Conservation (phyloP, 495 filamentous ascomycete genomes). For the Neurospora sp. region DNA sequence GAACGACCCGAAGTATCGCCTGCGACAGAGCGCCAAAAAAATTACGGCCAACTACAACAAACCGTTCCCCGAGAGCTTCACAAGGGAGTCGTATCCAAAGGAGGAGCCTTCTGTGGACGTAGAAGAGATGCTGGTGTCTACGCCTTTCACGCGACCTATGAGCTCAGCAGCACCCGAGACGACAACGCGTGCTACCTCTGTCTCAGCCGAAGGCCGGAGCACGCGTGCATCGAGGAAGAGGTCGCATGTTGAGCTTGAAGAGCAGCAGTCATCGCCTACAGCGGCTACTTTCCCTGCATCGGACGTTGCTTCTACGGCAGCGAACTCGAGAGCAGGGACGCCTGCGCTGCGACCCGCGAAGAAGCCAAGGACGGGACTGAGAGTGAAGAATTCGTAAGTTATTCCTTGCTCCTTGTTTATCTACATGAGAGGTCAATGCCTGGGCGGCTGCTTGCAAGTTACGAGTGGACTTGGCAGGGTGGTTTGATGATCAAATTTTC, state of each 20-base stretch:
- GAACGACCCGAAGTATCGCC: constrained; percentile 15
- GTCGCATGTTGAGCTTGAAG: constrained; percentile 36
- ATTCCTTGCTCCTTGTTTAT: not conserved
- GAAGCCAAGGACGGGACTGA: constrained; percentile 45
- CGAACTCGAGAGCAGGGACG: constrained; percentile 46
- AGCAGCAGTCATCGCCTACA: constrained; percentile 32
- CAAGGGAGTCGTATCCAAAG: not conserved
- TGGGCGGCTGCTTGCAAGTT: not conserved
- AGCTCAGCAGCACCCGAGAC: not conserved
- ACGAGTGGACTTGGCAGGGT: not conserved
- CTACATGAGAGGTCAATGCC: not conserved
- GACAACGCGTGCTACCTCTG: constrained; percentile 13
- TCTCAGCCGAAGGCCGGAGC: constrained; percentile 18
- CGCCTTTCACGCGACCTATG: not conserved
- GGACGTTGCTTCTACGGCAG: constrained; percentile 31
- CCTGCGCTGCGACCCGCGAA: constrained; percentile 44
- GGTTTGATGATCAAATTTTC: not conserved
- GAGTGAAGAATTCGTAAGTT: constrained; percentile 64
- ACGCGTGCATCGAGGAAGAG: constrained; percentile 33
- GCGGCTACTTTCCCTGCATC: constrained; percentile 28
- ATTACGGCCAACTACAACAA: constrained; percentile 10
- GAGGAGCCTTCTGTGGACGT: constrained; percentile 1
- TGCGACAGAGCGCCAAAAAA: constrained; percentile 16
- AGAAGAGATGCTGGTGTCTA: not conserved
- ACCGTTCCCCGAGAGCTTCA: constrained; percentile 6